phyloP scores from a whole-genome alignment of 1,284 basidiomycete species.

The Moniliella sp. region DNA sequence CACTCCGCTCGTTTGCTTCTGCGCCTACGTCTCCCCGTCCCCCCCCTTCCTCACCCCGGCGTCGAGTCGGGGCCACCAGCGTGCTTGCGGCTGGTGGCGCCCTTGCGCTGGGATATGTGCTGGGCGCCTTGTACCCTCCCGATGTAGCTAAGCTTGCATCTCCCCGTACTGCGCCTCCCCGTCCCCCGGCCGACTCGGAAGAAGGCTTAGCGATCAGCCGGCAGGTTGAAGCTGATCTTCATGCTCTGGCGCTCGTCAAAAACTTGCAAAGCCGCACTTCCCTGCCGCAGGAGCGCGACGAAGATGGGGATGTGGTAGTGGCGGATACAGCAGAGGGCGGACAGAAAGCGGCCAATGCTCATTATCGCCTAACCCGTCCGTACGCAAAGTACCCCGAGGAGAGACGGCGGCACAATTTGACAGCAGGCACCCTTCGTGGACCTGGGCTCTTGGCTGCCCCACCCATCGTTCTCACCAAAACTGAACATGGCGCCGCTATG shows the following conservation, averaged over 20 bases:
- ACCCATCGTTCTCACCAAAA: constrained; percentile 25
- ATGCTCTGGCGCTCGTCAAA: constrained; percentile 42
- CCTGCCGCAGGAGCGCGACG: constrained; percentile 4
- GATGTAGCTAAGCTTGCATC: constrained; percentile 45
- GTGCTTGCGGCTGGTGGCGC: constrained; percentile 1
- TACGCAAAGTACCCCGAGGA: constrained; percentile 50
- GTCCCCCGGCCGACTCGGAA: constrained; percentile 44
- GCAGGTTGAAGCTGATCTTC: constrained; percentile 49
- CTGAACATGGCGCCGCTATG: constrained; percentile 11
- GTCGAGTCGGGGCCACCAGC: too few species aligned
- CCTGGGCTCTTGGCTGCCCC: constrained; percentile 37
- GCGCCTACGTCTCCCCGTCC: too few species aligned
- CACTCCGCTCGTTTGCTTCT: too few species aligned
- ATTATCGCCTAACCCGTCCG: constrained; percentile 41
- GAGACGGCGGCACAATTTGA: constrained; percentile 53
- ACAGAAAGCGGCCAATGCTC: constrained; percentile 3
- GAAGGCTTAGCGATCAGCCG: constrained; percentile 45
- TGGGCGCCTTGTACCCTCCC: constrained; percentile 48
- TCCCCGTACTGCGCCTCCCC: constrained; percentile 51
- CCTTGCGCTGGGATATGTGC: constrained; percentile 36
- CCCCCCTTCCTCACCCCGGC: too few species aligned
- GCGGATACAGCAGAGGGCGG: constrained; percentile 2
- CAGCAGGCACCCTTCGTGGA: constrained; percentile 60
- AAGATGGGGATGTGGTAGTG: constrained; percentile 4
- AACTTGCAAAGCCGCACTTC: constrained; percentile 7